A percentile compares a stretch with the other conserved stretches of the same genome.
These are phyloP conservation scores for Pilatotrama ljubarskyi DNA, from an alignment of 768 basidiomycete species.

Conservation along the genomic window DNA sequence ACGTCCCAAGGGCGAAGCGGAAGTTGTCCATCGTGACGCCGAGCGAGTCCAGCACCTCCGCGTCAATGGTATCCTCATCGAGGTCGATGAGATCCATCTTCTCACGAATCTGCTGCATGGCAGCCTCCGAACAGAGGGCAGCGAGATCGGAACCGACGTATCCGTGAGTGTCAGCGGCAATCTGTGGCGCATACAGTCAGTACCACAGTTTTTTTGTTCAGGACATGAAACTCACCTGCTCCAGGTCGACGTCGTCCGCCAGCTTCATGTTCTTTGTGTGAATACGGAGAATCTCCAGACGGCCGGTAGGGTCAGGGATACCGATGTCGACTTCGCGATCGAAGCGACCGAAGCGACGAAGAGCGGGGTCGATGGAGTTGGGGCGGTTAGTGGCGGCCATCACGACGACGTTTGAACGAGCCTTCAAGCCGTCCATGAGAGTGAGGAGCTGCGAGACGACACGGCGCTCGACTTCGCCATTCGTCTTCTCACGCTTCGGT, in stretches of 20 bases:
- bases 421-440: conserved; percentile 98
- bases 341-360: conserved; percentile 98
- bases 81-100: conserved; percentile 99
- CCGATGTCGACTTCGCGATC: conserved; percentile 99
- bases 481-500: conserved; percentile 99
- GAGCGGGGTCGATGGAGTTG: conserved; percentile 98
- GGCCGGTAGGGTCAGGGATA: conserved; percentile 98
- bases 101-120: conserved; percentile 99
- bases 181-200: conserved; percentile 48
- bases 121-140: conserved; percentile 96
- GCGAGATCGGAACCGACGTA: conserved; percentile 99
- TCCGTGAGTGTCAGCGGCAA: conserved; percentile 98
- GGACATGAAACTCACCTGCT: conserved; percentile 57
- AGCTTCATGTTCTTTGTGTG: conserved; percentile 99
- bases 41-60: conserved; percentile 97
- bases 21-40: conserved; percentile 99
- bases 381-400: conserved; percentile 99
- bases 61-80: conserved; percentile 98
- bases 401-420: conserved; percentile 97
- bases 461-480: conserved; percentile 99
- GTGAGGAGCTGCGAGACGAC: conserved; percentile 98
- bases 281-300: conserved; percentile 97
- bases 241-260: conserved; percentile 93
- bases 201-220: background rate
- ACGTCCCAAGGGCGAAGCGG: conserved; percentile 96